phyloP scores from a whole-genome alignment of 129 eudicot species.

The Ambrosia artemisiifolia region DNA sequence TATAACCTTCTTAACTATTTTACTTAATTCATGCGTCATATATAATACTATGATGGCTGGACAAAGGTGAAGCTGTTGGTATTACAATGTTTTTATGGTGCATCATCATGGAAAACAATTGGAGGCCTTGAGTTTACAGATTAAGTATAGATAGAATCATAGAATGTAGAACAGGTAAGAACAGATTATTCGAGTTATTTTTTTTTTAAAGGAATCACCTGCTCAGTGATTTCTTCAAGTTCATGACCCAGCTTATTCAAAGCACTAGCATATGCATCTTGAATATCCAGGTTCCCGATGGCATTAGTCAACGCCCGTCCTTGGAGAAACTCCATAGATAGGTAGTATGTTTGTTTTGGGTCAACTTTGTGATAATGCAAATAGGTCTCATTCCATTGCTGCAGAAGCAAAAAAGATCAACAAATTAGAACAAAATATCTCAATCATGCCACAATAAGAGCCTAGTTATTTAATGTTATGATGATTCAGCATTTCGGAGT shows the following conservation, averaged over 20 bases:
- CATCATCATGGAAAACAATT: slow-evolving; percentile 9
- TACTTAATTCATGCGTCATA: neutral
- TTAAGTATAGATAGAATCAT: neutral
- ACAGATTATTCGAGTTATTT: neutral
- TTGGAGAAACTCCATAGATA: slow-evolving; percentile 99
- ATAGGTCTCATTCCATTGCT: slow-evolving; percentile 99
- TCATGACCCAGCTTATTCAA: slow-evolving; percentile 83
- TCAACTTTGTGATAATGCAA: slow-evolving; percentile 79
- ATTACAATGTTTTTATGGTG: neutral
- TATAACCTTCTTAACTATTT: neutral
- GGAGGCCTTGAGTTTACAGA: slow-evolving; percentile 1
- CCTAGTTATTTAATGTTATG: neutral
- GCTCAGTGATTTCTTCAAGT: slow-evolving; percentile 87
- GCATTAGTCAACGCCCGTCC: slow-evolving; percentile 99
- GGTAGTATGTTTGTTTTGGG: slow-evolving; percentile 97
- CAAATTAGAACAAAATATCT: neutral
- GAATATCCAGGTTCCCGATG: slow-evolving; percentile 81
- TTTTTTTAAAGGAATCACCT: slow-evolving; percentile 39
- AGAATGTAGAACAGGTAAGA: neutral
- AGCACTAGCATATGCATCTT: slow-evolving; percentile 85
- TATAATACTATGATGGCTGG: neutral
- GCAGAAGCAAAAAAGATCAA: slow-evolving; percentile 21
- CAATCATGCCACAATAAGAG: neutral
- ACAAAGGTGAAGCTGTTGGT: slow-evolving; percentile 9
- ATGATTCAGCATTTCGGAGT: neutral